Percentiles rank a stretch among this genome's conserved stretches.
phyloP scores from a whole-genome alignment of 768 basidiomycete genomes.

The Favolaschia claudopus region DNA sequence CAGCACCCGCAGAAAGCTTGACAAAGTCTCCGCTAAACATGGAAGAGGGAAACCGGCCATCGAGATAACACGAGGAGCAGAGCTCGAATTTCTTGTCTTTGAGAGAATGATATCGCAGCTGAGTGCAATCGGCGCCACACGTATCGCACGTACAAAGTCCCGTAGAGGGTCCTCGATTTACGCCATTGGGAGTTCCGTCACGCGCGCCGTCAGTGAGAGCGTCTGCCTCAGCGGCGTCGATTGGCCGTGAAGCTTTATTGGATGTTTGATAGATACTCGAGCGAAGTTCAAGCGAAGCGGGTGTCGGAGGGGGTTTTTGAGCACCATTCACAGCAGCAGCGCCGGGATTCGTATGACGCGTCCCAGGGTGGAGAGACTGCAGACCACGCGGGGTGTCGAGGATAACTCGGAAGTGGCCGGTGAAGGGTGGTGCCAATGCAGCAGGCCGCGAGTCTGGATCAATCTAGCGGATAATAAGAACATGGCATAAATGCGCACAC shows the following conservation, averaged over 20 bases:
- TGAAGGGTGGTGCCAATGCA: conserved; percentile 94
- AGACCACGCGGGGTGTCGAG: conserved; percentile 97
- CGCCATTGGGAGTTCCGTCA: conserved; percentile 55
- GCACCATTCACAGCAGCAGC: conserved; percentile 57
- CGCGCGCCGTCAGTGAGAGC: conserved; percentile 63
- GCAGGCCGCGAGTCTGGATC: conserved; percentile 97
- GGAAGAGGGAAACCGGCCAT: conserved; percentile 94
- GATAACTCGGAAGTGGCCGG: conserved; percentile 97
- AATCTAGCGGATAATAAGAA: conserved; percentile 61
- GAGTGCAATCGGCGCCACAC: conserved; percentile 92
- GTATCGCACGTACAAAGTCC: conserved; percentile 83
- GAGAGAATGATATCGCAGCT: conserved; percentile 88
- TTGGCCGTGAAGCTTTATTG: conserved; percentile 77
- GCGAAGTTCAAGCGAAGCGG: conserved; percentile 87
- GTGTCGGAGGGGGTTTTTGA: conserved; percentile 49
- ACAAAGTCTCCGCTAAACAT: conserved; percentile 99
- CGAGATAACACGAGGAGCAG: conserved; percentile 92
- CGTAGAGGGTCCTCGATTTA: conserved; percentile 41
- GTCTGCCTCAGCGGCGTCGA: conserved; percentile 74
- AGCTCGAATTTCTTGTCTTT: conserved; percentile 93
- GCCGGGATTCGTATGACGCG: conserved; percentile 58
- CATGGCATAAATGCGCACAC: background rate
- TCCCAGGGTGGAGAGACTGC: conserved; percentile 90
- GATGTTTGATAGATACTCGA: conserved; percentile 90
- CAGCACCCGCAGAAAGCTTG: conserved; percentile 65